Percentiles rank a stretch among this genome's conserved stretches.
Conservation (phyloP, 2,329 filamentous ascomycete genomes). For the Aspergillus neoniger region DNA sequence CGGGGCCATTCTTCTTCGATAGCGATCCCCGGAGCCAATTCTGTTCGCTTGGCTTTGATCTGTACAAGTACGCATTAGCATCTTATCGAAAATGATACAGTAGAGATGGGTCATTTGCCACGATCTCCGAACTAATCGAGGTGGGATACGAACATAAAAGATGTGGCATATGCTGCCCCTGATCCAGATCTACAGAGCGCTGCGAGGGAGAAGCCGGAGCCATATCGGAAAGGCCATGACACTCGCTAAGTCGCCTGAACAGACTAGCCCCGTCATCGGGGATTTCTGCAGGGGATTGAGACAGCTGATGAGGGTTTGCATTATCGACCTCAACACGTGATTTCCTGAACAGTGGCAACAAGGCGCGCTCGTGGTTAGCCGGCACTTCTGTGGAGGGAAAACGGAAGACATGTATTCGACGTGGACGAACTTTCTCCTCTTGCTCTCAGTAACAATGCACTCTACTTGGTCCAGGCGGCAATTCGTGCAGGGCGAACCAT, state of each 20-base stretch:
- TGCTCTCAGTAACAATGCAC: conserved; percentile 72
- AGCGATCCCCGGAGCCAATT: conserved; percentile 51
- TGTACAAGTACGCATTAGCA: conserved; percentile 19
- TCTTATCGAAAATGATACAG: background rate
- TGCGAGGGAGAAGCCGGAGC: conserved; percentile 47
- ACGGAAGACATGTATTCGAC: conserved; percentile 17
- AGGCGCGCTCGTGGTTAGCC: conserved; percentile 16
- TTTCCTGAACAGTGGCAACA: conserved; percentile 35
- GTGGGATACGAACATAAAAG: conserved; percentile 58
- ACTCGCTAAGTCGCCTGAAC: conserved; percentile 32
- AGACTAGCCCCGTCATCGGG: conserved; percentile 36
- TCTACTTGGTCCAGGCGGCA: conserved; percentile 63
- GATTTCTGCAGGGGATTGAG: conserved; percentile 38
- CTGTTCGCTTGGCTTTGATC: conserved; percentile 41
- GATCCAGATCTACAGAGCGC: conserved; percentile 50
- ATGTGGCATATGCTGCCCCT: conserved; percentile 63
- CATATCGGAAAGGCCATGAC: conserved; percentile 33
- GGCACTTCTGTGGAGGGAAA: conserved; percentile 5
- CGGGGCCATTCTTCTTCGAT: conserved; percentile 49
- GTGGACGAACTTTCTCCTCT: conserved; percentile 62
- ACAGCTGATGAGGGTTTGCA: conserved; percentile 27
- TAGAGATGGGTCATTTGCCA: background rate
- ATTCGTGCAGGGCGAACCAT: conserved; percentile 81
- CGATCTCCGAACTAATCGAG: no score
- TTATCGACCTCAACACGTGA: conserved; percentile 43